These are phyloP conservation scores for Sphagnum tenellum DNA, from an alignment of 225 moss, liverwort and hornwort species.

Conservation along the genomic window DNA sequence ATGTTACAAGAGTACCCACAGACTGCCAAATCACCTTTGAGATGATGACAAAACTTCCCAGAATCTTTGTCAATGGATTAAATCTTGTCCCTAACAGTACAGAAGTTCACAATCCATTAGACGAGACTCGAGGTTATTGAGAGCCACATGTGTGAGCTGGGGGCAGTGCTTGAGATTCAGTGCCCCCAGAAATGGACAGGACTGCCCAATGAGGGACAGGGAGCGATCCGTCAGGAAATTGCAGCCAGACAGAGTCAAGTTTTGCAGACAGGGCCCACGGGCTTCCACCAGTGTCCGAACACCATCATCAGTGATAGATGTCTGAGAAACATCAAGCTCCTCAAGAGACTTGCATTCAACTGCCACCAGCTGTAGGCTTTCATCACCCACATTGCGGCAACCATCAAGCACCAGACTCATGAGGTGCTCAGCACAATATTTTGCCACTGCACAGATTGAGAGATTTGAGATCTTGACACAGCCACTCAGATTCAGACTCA, in stretches of 20 bases:
- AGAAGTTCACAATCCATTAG: conserved; percentile 44
- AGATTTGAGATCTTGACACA: conserved; percentile 52
- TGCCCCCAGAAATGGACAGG: conserved; percentile 41
- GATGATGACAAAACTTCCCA: too few relatives aligned
- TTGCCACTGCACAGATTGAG: conserved; percentile 46
- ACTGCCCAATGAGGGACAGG: conserved; percentile 41
- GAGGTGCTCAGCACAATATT: conserved; percentile 30
- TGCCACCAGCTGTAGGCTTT: conserved; percentile 40
- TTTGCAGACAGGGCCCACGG: conserved; percentile 45
- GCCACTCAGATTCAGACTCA: conserved; percentile 49
- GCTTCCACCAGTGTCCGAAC: conserved; percentile 29
- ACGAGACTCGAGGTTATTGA: conserved; percentile 48
- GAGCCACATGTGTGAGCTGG: conserved; percentile 37
- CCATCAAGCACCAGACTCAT: conserved; percentile 49
- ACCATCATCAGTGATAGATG: conserved; percentile 53
- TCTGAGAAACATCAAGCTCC: conserved; percentile 56
- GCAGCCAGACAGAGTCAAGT: conserved; percentile 56
- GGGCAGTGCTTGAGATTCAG: conserved; percentile 67
- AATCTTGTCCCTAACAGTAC: conserved; percentile 15
- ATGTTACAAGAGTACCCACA: too few relatives aligned
- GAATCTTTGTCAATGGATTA: too few relatives aligned
- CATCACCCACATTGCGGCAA: conserved; percentile 49
- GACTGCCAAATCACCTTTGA: too few relatives aligned
- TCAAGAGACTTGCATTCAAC: conserved; percentile 33
- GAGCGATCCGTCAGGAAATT: conserved; percentile 46